Evolutionary conservation across 768 basidiomycete species (phyloP), one percentile per base, ranked within the genome.

Genomic region (Lyophyllum atratum): DNA sequence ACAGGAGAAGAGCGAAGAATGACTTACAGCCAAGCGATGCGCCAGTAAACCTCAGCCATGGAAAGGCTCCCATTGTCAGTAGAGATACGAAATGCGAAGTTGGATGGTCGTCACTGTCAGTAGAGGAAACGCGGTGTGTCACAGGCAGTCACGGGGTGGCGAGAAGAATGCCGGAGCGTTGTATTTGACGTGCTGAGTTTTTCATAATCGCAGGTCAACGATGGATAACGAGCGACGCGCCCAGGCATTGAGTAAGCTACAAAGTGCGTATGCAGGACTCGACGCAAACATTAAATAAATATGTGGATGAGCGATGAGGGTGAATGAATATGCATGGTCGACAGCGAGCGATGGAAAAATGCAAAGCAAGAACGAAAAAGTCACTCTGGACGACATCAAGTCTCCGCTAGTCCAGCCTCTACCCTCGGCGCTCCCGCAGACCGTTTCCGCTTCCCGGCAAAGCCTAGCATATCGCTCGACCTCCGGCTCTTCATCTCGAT

Each of bases 401-500:
- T 52, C 54, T 64, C 57, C 29, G 59, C 53, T 19, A 45, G 50
- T n/a, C 59, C 61, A 47, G 33, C 56, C 54, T 56, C 54, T 42
- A 62, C 56, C 59, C 61, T 53, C 54, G 65, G 55, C 54, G 60
- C 58, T 37, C 66, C 63, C 48, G 58, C 54, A 22, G 59, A 65
- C 40, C 72, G 68, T 64, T 73, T 74, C 64, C 72, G 70, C 69
- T 73, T 76, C 55, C 69, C 72, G 37, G 72, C 69, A 65, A 80
- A 81, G 19, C 80, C 78, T 43, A 79, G 68, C 67, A 80, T 64
- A 64, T 80, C 78, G 56, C 78, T 83, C 45, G 76, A 77, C 64
- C 73, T 70, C 44, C 80, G 81, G 71, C 84, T 88, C 70, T 74
- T 74, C 62, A 76, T 72, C 72, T 91, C 90, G 61, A 92, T 90